Percentiles rank a stretch among this genome's conserved stretches.
Conservation (phyloP, 495 filamentous ascomycete species). For the Penicillium lividum region DNA sequence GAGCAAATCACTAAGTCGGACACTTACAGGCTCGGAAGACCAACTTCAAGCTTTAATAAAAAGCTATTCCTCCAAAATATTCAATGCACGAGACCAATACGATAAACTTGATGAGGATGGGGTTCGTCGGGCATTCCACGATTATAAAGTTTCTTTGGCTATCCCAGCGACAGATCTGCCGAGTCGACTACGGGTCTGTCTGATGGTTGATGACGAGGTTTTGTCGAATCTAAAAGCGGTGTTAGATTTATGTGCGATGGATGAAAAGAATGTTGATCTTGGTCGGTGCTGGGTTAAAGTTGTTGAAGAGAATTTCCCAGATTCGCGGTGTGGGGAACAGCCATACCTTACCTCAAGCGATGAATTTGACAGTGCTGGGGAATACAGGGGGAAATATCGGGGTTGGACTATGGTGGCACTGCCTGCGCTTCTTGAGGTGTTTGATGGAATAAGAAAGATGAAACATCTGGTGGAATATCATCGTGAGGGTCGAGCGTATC, state of each 20-base stretch:
- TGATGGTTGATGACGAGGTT: slow-evolving; percentile 31
- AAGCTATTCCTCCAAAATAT: slow-evolving; percentile 30
- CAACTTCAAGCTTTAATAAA: slow-evolving; percentile 17
- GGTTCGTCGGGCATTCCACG: slow-evolving; percentile 28
- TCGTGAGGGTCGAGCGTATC: slow-evolving; percentile 27
- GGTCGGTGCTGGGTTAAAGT: slow-evolving; percentile 28
- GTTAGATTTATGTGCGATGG: slow-evolving; percentile 11
- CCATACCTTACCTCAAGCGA: slow-evolving; percentile 3
- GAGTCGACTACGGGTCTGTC: slow-evolving; percentile 26
- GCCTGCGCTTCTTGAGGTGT: slow-evolving; percentile 32
- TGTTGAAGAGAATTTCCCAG: slow-evolving; percentile 39
- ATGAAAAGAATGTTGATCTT: slow-evolving; percentile 12
- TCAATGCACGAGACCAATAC: slow-evolving; percentile 21
- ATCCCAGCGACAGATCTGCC: slow-evolving; percentile 32
- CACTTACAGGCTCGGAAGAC: slow-evolving; percentile 24
- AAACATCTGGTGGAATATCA: slow-evolving; percentile 29
- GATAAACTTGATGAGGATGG: slow-evolving; percentile 14
- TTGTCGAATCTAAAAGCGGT: slow-evolving; percentile 16
- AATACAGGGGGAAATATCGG: slow-evolving; percentile 20
- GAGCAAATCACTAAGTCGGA: slow-evolving; percentile 19
- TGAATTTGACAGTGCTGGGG: not conserved
- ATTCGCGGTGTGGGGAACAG: slow-evolving; percentile 19
- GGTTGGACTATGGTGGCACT: slow-evolving; percentile 34
- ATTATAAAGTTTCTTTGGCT: slow-evolving; percentile 30
- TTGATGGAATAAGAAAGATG: slow-evolving; percentile 30